Percentiles rank a stretch among this genome's conserved stretches.
phyloP scores from a whole-genome alignment of 305 asterid species.

The Solanum hybrid region DNA sequence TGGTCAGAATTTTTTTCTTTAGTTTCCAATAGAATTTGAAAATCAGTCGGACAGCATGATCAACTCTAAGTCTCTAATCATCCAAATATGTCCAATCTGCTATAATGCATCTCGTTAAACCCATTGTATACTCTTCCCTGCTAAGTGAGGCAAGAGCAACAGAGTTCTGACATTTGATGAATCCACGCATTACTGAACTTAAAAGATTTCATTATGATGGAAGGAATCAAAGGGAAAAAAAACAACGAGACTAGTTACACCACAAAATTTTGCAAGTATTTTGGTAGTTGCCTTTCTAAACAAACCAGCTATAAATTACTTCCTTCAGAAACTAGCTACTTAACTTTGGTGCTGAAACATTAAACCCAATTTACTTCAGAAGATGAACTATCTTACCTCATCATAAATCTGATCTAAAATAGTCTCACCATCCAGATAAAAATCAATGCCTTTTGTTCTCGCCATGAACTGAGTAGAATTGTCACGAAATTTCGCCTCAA shows the following conservation, averaged over 20 bases:
- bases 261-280: not conserved
- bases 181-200: not conserved
- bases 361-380: not conserved
- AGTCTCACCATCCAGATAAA: not conserved
- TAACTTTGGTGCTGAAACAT: not conserved
- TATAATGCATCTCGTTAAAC: not conserved
- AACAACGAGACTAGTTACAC: not conserved
- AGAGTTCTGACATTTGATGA: not conserved
- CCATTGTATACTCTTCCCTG: not conserved
- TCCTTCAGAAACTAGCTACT: not conserved
- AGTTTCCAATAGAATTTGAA: not conserved
- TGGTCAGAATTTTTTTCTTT: not conserved
- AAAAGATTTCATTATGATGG: not conserved
- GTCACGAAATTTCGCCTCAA: not conserved
- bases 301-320: not conserved
- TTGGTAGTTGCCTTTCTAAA: not conserved
- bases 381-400: slow-evolving; percentile 1
- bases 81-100: not conserved
- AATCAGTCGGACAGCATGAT: not conserved
- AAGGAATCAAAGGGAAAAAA: not conserved
- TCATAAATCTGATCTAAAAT: not conserved
- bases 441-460: not conserved
- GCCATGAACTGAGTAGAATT: not conserved
- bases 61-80: not conserved
- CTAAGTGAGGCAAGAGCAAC: not conserved